Base-by-base conservation (phyloP, 2,329 filamentous ascomycete genomes). In the Exophiala lecanii-corni region DNA sequence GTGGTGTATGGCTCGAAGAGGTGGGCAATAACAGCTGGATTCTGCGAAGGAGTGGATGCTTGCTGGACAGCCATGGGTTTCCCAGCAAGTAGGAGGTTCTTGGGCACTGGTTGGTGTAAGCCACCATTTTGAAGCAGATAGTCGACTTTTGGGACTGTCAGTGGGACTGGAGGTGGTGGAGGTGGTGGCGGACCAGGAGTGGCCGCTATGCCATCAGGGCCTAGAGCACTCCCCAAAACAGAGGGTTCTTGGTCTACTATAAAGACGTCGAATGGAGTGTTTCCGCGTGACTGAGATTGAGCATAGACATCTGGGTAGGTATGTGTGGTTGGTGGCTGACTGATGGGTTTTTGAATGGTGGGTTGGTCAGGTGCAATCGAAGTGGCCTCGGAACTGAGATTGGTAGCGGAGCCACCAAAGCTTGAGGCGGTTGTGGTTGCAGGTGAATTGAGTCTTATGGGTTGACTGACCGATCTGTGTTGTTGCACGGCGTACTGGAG, bases 121-220 rank as follows among this genome's bases (percentile, higher is more conserved):
- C 91, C 91, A 28, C 91, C 91, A 62, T 96, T 84, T 57, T 92
- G 87, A 41, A 96, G 74, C 13, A 97, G 72, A 61, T 97, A 97
- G 61, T 97, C 91, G 13, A 97, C 89, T 48, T 86, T 79, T 1
- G 91, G 91, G 9, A 82, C 75, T 30, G 88, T 81, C 32, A 82
- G 73, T 25, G 77, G 73, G 30, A 75, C 59, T 45, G 81, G 76
- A 6, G 88, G 77, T 1, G 84, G 81, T 1, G 87, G 84, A 2
- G 85, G 89, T 0, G 89, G 88, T 0, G 86, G 87, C n/a, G 70
- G 71, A 25, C 76, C 73, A 12, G 70, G 71, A 26, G 76, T 73
- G 5, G 62, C 60, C 2, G 61, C 41, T 17, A 43, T 30, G 10
- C 26, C 62, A 31, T 57, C 58, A 2, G 61, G 43, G 6, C 57